Conservation (phyloP, 257 asterid genomes). For the Rubia yunnanensis region DNA sequence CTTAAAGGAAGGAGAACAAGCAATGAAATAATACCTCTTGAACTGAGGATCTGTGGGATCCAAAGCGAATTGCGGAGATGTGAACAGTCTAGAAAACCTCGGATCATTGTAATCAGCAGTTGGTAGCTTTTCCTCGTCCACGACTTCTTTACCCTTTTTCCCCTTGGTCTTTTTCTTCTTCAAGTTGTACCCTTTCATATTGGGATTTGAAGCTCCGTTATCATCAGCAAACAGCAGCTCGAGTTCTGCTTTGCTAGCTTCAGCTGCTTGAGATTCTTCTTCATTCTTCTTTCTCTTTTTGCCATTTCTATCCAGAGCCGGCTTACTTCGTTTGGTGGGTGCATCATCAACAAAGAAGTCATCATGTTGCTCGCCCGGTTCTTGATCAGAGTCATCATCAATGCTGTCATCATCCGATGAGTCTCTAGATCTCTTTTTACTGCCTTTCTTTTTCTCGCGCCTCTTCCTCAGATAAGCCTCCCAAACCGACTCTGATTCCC, state of each 20-base stretch:
- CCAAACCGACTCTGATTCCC: conserved; percentile 81
- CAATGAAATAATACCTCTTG: conserved; percentile 51
- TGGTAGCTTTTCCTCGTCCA: conserved; percentile 63
- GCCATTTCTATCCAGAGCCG: conserved; percentile 15
- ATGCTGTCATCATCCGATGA: conserved; percentile 60
- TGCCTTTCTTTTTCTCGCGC: conserved; percentile 59
- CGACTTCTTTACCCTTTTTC: conserved; percentile 45
- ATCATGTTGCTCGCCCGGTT: conserved; percentile 44
- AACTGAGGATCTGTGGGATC: conserved; percentile 98
- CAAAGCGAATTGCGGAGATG: conserved; percentile 54
- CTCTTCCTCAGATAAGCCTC: conserved; percentile 62
- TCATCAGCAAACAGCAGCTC: conserved; percentile 81
- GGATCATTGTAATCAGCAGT: conserved; percentile 53
- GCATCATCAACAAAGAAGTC: conserved; percentile 74
- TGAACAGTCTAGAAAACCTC: conserved; percentile 58
- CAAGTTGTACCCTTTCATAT: conserved; percentile 69
- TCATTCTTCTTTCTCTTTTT: conserved; percentile 23
- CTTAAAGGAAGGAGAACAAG: not conserved
- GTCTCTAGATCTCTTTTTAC: conserved; percentile 49
- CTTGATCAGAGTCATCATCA: conserved; percentile 35
- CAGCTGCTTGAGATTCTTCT: conserved; percentile 41
- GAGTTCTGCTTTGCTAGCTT: conserved; percentile 80
- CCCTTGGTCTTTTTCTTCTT: conserved; percentile 61
- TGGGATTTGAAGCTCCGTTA: conserved; percentile 35
- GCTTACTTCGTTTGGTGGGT: conserved; percentile 22